Base-by-base conservation (phyloP, 352 stramenopile genomes). In the Thalassiosira ordinaria region DNA sequence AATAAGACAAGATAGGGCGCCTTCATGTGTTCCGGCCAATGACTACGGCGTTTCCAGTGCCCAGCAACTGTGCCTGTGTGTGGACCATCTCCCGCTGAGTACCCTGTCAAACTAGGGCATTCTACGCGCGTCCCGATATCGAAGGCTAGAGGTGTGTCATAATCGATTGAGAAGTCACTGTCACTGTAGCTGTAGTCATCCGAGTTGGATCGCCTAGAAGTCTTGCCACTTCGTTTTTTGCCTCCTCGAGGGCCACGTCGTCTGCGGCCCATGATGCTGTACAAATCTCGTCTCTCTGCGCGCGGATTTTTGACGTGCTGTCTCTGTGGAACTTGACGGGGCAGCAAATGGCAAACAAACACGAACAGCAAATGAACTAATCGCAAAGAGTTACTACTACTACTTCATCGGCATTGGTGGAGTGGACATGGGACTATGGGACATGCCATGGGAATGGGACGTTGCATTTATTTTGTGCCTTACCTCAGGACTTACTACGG, bases 61-160 rank as follows among this genome's bases (percentile, higher is more conserved):
- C 46, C 46, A 20, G 46, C 60, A 5, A 68, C 60, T 1, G 60
- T 68, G 14, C 60, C 60, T 5, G 60, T 68, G 4, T 16, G 60
- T 7, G 39, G 39, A 20, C 33, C 33, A 41, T 41, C 33, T 41
- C 11, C 33, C 33, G 39, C 14, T 8, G 3, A 4, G 39, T 16
- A 47, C 3, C 11, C 39, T 16, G 14, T 16, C 39, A 47, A 16
- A 47, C 11, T 2, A 18, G 11, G 39, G 4, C 4, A 47, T n/a
- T 47, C 39, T 16, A 47, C 39, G 2, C 39, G 14, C 18, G 39
- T n/a, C 39, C 39, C 39, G 4, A 47, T 16, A 47, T 11, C 33
- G 11, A 41, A 41, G 33, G 4, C 39, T 5, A 16, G 39, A 47
- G 39, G 3, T n/a, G 3, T 16, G 11, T 47, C 3, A 16, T 47